A percentile compares a stretch with the other conserved stretches of the same genome.
phyloP scores from a whole-genome alignment of 2,329 filamentous ascomycete species.

The Fusarium agapanthi region DNA sequence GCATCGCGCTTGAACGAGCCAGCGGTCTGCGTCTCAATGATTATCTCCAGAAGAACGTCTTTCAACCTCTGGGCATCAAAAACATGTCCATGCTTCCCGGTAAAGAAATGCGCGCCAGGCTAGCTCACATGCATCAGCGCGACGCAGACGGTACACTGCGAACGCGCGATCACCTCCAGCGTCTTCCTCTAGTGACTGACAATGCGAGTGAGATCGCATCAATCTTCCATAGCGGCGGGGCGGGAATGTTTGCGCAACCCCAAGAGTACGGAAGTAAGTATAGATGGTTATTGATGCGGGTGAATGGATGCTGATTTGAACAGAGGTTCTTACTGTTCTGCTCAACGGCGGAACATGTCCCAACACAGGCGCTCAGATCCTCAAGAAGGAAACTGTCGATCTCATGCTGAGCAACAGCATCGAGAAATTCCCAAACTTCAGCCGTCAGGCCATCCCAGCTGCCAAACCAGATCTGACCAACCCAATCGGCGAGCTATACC shows the following conservation, averaged over 20 bases:
- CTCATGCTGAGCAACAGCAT: constrained; percentile 73
- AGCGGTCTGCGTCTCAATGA: constrained; percentile 56
- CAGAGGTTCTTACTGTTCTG: constrained; percentile 67
- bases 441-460: constrained; percentile 53
- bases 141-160: constrained; percentile 53
- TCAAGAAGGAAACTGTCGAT: constrained; percentile 66
- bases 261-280: constrained; percentile 66
- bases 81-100: constrained; percentile 67
- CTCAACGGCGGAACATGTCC: constrained; percentile 72
- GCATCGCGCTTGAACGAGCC: constrained; percentile 57
- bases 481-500: constrained; percentile 59
- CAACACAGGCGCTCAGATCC: constrained; percentile 61
- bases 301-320: not conserved
- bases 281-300: accelerated
- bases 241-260: constrained; percentile 67
- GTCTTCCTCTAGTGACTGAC: constrained; percentile 53
- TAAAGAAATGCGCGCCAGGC: constrained; percentile 59
- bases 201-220: constrained; percentile 51
- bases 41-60: constrained; percentile 59
- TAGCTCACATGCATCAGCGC: constrained; percentile 67
- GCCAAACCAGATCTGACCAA: constrained; percentile 61
- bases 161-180: constrained; percentile 59
- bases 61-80: constrained; percentile 56
- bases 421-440: constrained; percentile 61
- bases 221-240: constrained; percentile 68